phyloP scores from a whole-genome alignment of 495 filamentous ascomycete species.

The Pyronema omphalodes region DNA sequence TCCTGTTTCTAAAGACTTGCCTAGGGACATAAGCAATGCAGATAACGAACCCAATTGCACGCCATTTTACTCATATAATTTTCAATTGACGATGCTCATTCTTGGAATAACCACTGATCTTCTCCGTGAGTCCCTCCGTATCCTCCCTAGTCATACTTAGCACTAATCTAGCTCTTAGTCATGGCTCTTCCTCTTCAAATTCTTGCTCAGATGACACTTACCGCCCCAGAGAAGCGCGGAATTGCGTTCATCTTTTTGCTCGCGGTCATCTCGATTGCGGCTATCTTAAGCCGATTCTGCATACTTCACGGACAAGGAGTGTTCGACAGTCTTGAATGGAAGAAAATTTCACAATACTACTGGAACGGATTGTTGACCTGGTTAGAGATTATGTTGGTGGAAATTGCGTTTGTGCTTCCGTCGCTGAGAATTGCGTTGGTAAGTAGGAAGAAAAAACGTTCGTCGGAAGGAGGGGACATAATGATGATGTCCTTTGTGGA shows the following conservation, averaged over 20 bases:
- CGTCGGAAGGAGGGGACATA: background rate
- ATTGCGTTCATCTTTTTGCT: background rate
- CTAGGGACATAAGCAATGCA: background rate
- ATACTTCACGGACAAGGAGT: background rate
- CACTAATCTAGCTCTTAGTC: background rate
- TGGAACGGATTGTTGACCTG: background rate
- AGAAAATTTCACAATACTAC: background rate
- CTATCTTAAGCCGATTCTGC: background rate
- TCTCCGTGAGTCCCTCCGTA: background rate
- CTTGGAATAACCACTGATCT: background rate
- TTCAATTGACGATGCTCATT: background rate
- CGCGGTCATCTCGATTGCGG: background rate
- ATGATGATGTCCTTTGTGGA: background rate
- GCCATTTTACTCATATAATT: background rate
- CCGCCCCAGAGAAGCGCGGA: background rate
- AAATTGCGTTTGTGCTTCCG: conserved; percentile 1
- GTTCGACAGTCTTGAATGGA: background rate
- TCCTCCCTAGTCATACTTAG: background rate
- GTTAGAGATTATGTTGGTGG: background rate
- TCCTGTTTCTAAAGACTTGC: background rate
- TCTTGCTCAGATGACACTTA: background rate
- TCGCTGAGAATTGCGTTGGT: background rate
- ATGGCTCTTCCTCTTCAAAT: background rate
- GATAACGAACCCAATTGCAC: background rate
- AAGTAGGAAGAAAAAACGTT: background rate